Base-by-base conservation (phyloP, 1,284 basidiomycete species). In the Fomitopsis schrenkii region DNA sequence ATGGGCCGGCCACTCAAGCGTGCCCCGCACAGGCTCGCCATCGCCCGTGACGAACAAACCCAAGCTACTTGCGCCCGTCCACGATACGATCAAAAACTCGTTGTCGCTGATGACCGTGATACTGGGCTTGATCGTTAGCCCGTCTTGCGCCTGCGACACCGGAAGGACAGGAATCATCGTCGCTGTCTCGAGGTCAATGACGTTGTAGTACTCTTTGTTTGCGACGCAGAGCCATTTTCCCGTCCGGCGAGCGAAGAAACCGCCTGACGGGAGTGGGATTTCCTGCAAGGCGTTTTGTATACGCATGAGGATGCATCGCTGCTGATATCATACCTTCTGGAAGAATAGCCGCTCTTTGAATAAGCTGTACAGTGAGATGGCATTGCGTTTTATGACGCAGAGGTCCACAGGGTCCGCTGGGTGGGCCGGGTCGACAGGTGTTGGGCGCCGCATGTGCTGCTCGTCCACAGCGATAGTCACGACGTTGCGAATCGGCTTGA, bases 1-100 rank as follows among this genome's bases (percentile, higher is more conserved):
- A 76, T 95, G 87, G 52, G 79, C 82, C 1, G 84, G 80, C 93
- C 93, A 97, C 71, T 94, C 85, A 38, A 97, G 77, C 2, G 94
- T 95, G 1, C 94, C 94, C 50, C 95, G 83, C 9, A 94, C 90
- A 12, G 95, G 94, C 72, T 96, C 94, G 1, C 94, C 94, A 12
- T 87, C 83, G 0, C 87, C 85, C 30, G 84, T 93, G 64, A 97
- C 80, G 70, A 97, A 97, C 1, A 97, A 76, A 0, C 95, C 95
- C 59, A 97, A 79, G 0, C 92, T 90, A 61, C 81, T 86, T 5
- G 78, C 74, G 8, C 92, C 94, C 0, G 87, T 93, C 85, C 86
- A 90, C 1, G 87, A 90, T n/a, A 88, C 75, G 19, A 92, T 77
- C 52, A 93, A 79, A 65, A 95, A 97, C 73, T 97, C 94, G 67